Evolutionary conservation across 1,284 basidiomycete genomes (phyloP).

Genomic region (Sporisorium graminicola): DNA sequence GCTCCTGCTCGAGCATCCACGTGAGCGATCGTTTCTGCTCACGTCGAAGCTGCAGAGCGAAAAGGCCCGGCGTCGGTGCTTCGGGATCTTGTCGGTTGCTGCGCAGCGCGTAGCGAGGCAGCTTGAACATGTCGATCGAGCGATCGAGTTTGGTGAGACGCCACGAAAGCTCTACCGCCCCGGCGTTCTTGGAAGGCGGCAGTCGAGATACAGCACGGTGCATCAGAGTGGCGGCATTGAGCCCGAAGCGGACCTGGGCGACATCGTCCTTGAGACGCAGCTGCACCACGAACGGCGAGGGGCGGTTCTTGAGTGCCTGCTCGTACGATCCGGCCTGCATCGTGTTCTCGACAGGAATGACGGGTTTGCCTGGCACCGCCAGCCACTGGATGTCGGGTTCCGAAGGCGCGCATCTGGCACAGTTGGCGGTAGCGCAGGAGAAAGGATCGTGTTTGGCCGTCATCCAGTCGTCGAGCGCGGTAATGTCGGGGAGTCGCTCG

Average conservation of each 20-base stretch:
- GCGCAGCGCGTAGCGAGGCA: slow-evolving; percentile 76
- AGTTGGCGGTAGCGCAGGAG: slow-evolving; percentile 67
- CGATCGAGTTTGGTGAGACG: slow-evolving; percentile 82
- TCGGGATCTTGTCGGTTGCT: slow-evolving; percentile 84
- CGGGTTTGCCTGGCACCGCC: slow-evolving; percentile 40
- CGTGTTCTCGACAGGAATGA: slow-evolving; percentile 57
- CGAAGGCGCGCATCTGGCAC: slow-evolving; percentile 82
- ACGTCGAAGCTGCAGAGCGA: slow-evolving; percentile 76
- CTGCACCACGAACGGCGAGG: slow-evolving; percentile 87
- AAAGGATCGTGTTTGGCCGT: slow-evolving; percentile 31
- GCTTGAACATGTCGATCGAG: slow-evolving; percentile 71
- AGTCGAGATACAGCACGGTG: slow-evolving; percentile 88
- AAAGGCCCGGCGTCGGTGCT: slow-evolving; percentile 82
- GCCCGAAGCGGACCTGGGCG: slow-evolving; percentile 84
- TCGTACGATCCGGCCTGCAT: slow-evolving; percentile 59
- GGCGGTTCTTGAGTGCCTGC: slow-evolving; percentile 84
- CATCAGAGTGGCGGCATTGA: slow-evolving; percentile 87
- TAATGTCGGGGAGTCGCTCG: slow-evolving; percentile 50
- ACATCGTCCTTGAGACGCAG: slow-evolving; percentile 77
- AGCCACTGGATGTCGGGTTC: slow-evolving; percentile 83
- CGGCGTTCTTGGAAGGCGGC: slow-evolving; percentile 72
- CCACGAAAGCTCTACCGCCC: slow-evolving; percentile 76
- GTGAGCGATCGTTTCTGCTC: slow-evolving; percentile 90
- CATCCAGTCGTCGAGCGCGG: slow-evolving; percentile 50
- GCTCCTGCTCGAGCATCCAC: slow-evolving; percentile 91